Evolutionary conservation across 805 yeast genomes (phyloP), one percentile per base, ranked within the genome.

Genomic region (Monosporozyma siamensis): DNA sequence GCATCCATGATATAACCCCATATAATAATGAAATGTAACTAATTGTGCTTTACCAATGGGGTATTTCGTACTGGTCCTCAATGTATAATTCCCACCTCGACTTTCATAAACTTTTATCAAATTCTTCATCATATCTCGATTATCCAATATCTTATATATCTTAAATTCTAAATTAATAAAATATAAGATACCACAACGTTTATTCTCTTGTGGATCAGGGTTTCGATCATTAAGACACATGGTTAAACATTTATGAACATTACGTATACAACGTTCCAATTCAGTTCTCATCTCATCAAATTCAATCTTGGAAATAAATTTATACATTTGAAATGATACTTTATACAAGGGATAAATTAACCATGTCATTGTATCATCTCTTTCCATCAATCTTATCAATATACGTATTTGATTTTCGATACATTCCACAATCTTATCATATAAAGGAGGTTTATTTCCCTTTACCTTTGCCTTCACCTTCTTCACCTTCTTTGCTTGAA

Each of bases 141-240:
- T 83, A 36, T 73, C 70, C 49, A 86, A 65, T 51, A 69, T 69
- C 66, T 80, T 78, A 61, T 85, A 87, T 20, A 82, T 69, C 51
- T 75, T 76, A 59, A 86, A 77, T 44, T 87, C 72, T 42, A 78
- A 72, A 31, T 80, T 79, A 15, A 83, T 74, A 57, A 86, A 81
- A 60, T 74, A 79, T 61, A 80, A 84, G 15, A 82, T 78, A 39
- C 80, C 83, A 48, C 63, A 61, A 52, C 80, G 71, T 55, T 83
- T 82, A 46, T 81, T 75, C 11, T 53, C 52, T 0, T 38, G 40
- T 17, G 59, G 38, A 22, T 72, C 73, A n/a, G 75, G 72, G 46
- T 77, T 78, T 44, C 89, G 72, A 60, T 88, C 96, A 48, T 83
- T 84, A 35, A 88, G 66, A 48, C 95, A 84, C 4, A 82, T 56